Percentiles rank a stretch among this genome's conserved stretches.
phyloP scores from a whole-genome alignment of 2,329 filamentous ascomycete genomes.

The Myriosclerotinia scirpicola region DNA sequence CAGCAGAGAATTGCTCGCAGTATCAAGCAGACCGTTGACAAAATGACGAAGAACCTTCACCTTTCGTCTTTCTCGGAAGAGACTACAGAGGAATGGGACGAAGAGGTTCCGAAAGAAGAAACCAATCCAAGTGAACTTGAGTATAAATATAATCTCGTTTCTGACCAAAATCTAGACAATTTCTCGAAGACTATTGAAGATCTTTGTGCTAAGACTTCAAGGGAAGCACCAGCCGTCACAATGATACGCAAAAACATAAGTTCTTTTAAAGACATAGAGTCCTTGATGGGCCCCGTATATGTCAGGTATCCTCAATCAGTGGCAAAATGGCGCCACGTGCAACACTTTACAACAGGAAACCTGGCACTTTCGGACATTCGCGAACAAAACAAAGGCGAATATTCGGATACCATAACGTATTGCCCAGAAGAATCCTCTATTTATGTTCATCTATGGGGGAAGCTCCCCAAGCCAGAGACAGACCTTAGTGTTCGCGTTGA shows the following conservation, averaged over 20 bases:
- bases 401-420: slow-evolving; percentile 27
- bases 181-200: background rate
- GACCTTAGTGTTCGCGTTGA: slow-evolving; percentile 11
- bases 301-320: slow-evolving; percentile 30
- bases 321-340: slow-evolving; percentile 16
- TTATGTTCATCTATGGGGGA: slow-evolving; percentile 26
- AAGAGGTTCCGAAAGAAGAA: background rate
- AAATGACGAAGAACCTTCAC: slow-evolving; percentile 33
- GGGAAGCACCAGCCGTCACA: background rate
- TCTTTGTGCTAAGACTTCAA: background rate
- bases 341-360: slow-evolving; percentile 25
- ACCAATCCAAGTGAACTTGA: background rate
- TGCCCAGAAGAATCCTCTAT: slow-evolving; percentile 25
- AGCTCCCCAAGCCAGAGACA: slow-evolving; percentile 7
- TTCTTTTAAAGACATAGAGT: background rate
- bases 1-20: slow-evolving; percentile 23
- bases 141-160: background rate
- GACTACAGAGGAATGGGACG: background rate
- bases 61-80: slow-evolving; percentile 15
- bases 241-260: slow-evolving; percentile 18
- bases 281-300: slow-evolving; percentile 14
- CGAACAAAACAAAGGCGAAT: slow-evolving; percentile 28
- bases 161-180: background rate
- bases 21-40: slow-evolving; percentile 31
- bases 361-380: slow-evolving; percentile 30